A percentile compares a stretch with the other conserved stretches of the same genome.
phyloP scores from a whole-genome alignment of 2,329 filamentous ascomycete genomes.

The Beauveria sp. region DNA sequence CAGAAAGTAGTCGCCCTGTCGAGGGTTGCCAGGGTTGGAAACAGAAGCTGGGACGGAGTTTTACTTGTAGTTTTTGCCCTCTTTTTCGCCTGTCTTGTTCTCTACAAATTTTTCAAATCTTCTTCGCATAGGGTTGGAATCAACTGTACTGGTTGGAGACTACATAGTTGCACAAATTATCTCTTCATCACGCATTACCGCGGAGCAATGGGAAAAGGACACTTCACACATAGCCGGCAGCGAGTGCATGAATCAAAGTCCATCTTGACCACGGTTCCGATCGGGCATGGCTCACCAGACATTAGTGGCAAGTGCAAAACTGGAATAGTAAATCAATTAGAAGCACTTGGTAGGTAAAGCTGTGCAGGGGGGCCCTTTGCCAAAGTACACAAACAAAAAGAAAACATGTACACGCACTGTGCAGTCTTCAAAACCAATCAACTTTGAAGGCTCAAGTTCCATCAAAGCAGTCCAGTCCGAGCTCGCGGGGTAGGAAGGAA shows the following conservation, averaged over 20 bases:
- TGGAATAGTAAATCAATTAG: not conserved
- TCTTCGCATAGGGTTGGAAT: not conserved
- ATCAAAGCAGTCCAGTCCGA: constrained; percentile 3
- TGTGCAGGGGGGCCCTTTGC: not conserved
- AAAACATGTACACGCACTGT: constrained; percentile 8
- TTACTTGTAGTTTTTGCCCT: not conserved
- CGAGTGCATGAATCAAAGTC: not conserved
- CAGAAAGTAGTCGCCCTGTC: constrained; percentile 1
- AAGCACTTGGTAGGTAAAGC: constrained; percentile 8
- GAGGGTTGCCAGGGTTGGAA: not conserved
- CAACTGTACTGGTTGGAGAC: not conserved
- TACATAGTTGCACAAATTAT: constrained; percentile 6
- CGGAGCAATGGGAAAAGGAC: constrained; percentile 5
- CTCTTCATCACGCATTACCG: constrained; percentile 1
- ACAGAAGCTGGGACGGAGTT: not conserved
- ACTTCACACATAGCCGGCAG: too few relatives aligned
- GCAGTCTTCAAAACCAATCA: constrained; percentile 1
- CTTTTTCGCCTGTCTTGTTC: not conserved
- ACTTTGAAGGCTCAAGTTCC: constrained; percentile 1
- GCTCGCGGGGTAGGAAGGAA: constrained; percentile 5
- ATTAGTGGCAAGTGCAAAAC: not conserved
- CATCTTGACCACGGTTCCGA: too few relatives aligned
- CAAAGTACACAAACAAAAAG: not conserved
- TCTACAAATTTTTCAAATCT: not conserved
- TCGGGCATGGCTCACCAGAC: too few relatives aligned